A percentile compares a stretch with the other conserved stretches of the same genome.
phyloP scores from a whole-genome alignment of 805 yeast species.

The Wickerhamomyces chambardii region DNA sequence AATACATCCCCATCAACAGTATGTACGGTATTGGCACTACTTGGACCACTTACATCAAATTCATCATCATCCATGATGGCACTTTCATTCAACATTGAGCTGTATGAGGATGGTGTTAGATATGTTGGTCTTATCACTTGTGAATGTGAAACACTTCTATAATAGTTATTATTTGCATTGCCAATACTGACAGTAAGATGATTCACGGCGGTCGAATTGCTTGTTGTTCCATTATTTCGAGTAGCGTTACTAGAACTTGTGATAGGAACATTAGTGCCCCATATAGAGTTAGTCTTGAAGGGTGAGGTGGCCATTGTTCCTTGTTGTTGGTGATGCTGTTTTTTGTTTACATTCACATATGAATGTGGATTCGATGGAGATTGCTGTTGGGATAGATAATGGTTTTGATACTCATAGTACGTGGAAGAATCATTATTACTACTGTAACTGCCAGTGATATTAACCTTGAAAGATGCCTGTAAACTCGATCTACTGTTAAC shows the following conservation, averaged over 20 bases:
- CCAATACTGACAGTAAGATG: no score
- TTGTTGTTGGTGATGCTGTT: background rate
- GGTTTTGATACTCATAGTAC: background rate
- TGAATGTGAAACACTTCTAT: constrained; percentile 1
- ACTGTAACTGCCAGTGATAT: no score
- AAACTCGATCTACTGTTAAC: no score
- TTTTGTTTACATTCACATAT: background rate
- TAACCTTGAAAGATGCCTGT: no score
- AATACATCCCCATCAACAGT: no score
- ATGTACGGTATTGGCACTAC: no score
- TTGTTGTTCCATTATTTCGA: background rate
- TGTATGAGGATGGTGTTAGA: background rate
- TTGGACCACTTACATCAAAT: no score
- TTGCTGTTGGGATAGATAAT: constrained; percentile 1
- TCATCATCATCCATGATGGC: constrained; percentile 29
- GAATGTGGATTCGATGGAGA: constrained; percentile 1
- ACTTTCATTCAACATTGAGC: constrained; percentile 4
- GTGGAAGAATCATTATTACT: no score
- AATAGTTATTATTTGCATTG: background rate
- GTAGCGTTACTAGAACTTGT: background rate
- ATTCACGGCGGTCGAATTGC: background rate
- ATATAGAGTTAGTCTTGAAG: background rate
- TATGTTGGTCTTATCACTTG: background rate
- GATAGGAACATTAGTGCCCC: background rate
- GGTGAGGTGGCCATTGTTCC: constrained; percentile 1